Evolutionary conservation across 129 eudicot genomes (phyloP), one percentile per base, ranked within the genome.

Genomic region (Smallanthus sonchifolius): DNA sequence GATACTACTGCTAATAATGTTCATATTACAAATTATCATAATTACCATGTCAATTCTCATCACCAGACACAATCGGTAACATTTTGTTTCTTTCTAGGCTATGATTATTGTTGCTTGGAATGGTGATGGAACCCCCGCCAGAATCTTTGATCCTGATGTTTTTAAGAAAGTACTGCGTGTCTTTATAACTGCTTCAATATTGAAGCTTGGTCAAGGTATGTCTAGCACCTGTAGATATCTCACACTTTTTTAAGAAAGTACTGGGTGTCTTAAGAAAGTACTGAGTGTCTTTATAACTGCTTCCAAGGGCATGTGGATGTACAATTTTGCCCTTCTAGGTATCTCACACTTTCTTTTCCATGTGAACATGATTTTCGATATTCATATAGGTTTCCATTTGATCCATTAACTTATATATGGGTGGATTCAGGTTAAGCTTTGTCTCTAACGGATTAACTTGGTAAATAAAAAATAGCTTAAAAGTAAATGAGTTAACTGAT

Each of bases 251-350:
- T n/a, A n/a, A n/a, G n/a, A n/a, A n/a, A n/a, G n/a, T n/a, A n/a
- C n/a, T n/a, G n/a, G n/a, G n/a, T n/a, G n/a, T n/a, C n/a, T n/a
- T n/a, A n/a, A n/a, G n/a, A n/a, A n/a, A n/a, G n/a, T n/a, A n/a
- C n/a, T n/a, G n/a, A n/a, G n/a, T n/a, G n/a, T n/a, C n/a, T n/a
- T n/a, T n/a, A n/a, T n/a, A n/a, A n/a, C n/a, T n/a, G n/a, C n/a
- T 94, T 88, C 75, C 86, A 85, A 57, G 98, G 98, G 72, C 98
- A 94, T 37, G 97, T 90, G 73, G 98, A 94, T 80, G 97, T 94
- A 68, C 93, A 94, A 72, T 91, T 94, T 59, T 90, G 96, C 78
- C 98, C 97, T n/a, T 88, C 95, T 15, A 94, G 97, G 98, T 94
- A 86, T 17, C 6, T 74, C 40, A 30, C 44, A 11, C 52, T 13